Evolutionary conservation across 148 eudicot species (phyloP).

Genomic region (Chenopodium quinoa): DNA sequence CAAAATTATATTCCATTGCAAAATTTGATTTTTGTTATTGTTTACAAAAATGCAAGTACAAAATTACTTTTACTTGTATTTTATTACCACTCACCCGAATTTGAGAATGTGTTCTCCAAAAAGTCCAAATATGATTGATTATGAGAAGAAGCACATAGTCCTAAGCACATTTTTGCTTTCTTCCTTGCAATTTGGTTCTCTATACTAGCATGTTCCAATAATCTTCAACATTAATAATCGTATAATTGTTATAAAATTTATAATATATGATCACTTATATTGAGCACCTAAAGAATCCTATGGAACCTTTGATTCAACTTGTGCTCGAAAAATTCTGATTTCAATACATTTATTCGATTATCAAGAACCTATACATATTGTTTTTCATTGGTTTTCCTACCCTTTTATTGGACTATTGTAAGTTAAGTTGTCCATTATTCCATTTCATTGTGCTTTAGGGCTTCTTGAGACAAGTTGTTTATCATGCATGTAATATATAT

Average conservation of each 20-base stretch:
- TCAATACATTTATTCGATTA: neutral
- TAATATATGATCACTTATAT: neutral
- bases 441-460: neutral
- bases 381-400: neutral
- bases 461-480: no score
- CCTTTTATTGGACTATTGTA: neutral
- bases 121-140: slow-evolving; percentile 20
- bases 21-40: neutral
- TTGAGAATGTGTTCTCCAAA: slow-evolving; percentile 22
- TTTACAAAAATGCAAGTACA: no score
- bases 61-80: neutral
- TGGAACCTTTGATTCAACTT: slow-evolving; percentile 9
- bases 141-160: slow-evolving; percentile 4
- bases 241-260: neutral
- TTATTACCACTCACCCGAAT: slow-evolving; percentile 13
- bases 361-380: neutral
- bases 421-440: neutral
- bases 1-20: neutral
- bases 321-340: neutral
- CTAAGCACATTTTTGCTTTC: slow-evolving; percentile 14
- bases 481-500: no score
- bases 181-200: slow-evolving; percentile 14
- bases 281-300: slow-evolving; percentile 23
- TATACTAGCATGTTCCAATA: slow-evolving; percentile 14
- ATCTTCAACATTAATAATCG: neutral